These are phyloP conservation scores for Plectosphaerella sp. DNA, from an alignment of 2,329 filamentous ascomycete species.

Conservation along the genomic window DNA sequence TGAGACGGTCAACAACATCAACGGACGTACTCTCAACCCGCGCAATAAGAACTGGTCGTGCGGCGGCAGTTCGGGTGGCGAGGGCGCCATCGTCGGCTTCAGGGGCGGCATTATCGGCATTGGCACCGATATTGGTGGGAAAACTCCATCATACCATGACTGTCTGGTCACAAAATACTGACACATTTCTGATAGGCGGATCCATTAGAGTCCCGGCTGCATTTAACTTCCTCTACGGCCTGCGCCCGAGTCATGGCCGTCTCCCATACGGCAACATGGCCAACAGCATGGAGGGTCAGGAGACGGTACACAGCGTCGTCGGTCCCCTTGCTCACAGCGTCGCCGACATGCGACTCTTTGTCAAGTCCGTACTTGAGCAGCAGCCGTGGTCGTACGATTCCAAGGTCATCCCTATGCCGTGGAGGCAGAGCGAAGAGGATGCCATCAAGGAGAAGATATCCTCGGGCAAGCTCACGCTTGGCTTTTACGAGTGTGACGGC, in stretches of 20 bases:
- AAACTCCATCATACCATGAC: neutral
- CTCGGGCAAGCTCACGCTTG: slow-evolving; percentile 19
- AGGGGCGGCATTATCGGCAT: slow-evolving; percentile 26
- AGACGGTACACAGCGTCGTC: slow-evolving; percentile 24
- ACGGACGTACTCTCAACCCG: slow-evolving; percentile 28
- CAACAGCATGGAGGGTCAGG: slow-evolving; percentile 28
- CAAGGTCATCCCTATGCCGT: slow-evolving; percentile 27
- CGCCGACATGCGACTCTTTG: slow-evolving; percentile 13
- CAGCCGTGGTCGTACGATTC: slow-evolving; percentile 31
- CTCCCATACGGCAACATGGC: slow-evolving; percentile 26
- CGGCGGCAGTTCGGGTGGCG: slow-evolving; percentile 32
- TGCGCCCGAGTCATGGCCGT: slow-evolving; percentile 14
- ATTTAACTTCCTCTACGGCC: slow-evolving; percentile 23
- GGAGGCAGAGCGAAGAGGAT: slow-evolving; percentile 24
- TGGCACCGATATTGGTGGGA: slow-evolving; percentile 27
- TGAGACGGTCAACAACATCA: slow-evolving; percentile 28
- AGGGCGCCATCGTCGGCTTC: slow-evolving; percentile 27
- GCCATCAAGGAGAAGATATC: slow-evolving; percentile 15
- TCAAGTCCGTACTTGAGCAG: slow-evolving; percentile 22
- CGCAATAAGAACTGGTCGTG: slow-evolving; percentile 23
- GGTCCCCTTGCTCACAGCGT: slow-evolving; percentile 25
- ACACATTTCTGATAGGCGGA: slow-evolving; percentile 12
- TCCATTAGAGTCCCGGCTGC: slow-evolving; percentile 25
- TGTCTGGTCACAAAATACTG: slow-evolving; percentile 7
- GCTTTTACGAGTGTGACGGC: slow-evolving; percentile 25